These are phyloP conservation scores for Termitomyces bulborhizus DNA, from an alignment of 768 basidiomycete species.

Conservation along the genomic window DNA sequence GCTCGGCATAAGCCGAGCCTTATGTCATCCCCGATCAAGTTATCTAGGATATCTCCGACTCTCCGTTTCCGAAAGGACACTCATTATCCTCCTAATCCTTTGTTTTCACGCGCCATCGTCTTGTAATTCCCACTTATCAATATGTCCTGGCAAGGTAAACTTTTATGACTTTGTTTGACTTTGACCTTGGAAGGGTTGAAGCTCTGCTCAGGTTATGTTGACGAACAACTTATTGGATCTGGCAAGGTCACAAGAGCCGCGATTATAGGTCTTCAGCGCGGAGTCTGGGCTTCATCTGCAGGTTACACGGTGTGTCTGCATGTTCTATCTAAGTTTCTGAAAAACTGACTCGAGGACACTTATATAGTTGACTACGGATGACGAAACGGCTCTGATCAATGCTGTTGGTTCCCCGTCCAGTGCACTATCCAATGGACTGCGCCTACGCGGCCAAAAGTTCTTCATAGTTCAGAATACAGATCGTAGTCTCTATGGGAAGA, in stretches of 20 bases:
- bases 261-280: slow-evolving; percentile 66
- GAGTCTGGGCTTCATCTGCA: slow-evolving; percentile 65
- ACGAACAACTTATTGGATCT: slow-evolving; percentile 69
- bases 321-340: background rate
- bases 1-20: slow-evolving; percentile 3
- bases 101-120: background rate
- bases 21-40: slow-evolving; percentile 12
- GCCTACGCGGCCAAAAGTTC: slow-evolving; percentile 67
- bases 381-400: slow-evolving; percentile 52
- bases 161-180: background rate
- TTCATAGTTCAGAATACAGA: slow-evolving; percentile 48
- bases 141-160: slow-evolving; percentile 72
- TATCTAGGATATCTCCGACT: slow-evolving; percentile 12
- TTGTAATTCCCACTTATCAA: slow-evolving; percentile 8
- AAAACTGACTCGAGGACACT: slow-evolving; percentile 1
- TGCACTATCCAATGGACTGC: slow-evolving; percentile 54
- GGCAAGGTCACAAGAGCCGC: slow-evolving; percentile 74
- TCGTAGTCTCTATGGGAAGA: slow-evolving; percentile 70
- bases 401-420: slow-evolving; percentile 35
- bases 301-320: slow-evolving; percentile 51
- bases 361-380: slow-evolving; percentile 51
- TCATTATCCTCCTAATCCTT: slow-evolving; percentile 4
- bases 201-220: slow-evolving; percentile 64
- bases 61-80: slow-evolving; percentile 4
- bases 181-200: background rate